Conservation (phyloP, 345 rosid genomes). For the Kandelia obovata region DNA sequence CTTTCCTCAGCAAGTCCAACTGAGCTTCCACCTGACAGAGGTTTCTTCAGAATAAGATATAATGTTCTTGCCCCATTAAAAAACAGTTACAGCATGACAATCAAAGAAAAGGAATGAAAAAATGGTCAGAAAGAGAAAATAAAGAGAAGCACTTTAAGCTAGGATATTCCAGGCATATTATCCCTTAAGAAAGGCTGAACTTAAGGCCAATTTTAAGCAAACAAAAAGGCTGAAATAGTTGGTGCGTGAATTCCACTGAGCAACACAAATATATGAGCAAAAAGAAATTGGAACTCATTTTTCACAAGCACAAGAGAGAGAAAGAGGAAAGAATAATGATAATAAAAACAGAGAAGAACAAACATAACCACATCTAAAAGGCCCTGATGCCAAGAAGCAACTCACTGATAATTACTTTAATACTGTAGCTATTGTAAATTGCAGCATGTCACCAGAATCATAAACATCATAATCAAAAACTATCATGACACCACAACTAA, state of each 20-base stretch:
- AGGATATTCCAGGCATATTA: too few relatives aligned
- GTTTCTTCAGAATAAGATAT: slow-evolving; percentile 1
- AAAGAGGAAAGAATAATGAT: not conserved
- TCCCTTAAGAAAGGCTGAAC: not conserved
- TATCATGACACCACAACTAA: too few relatives aligned
- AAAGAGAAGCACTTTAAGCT: too few relatives aligned
- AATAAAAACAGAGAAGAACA: not conserved
- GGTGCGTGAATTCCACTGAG: not conserved
- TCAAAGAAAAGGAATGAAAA: not conserved
- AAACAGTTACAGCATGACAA: not conserved
- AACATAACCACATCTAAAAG: not conserved
- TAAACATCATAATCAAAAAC: too few relatives aligned
- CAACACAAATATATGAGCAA: not conserved
- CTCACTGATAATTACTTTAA: too few relatives aligned
- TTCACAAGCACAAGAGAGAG: not conserved
- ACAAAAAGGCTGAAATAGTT: not conserved
- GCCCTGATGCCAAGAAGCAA: not conserved
- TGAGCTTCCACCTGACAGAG: slow-evolving; percentile 51
- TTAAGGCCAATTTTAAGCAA: not conserved
- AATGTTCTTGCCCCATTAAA: not conserved
- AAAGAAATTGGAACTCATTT: too few relatives aligned
- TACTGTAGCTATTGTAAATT: too few relatives aligned
- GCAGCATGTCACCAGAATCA: too few relatives aligned
- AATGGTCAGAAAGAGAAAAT: not conserved
- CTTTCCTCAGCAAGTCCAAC: slow-evolving; percentile 47